phyloP scores from a whole-genome alignment of 2,329 filamentous ascomycete genomes.

The Sordariomycetes sp. region DNA sequence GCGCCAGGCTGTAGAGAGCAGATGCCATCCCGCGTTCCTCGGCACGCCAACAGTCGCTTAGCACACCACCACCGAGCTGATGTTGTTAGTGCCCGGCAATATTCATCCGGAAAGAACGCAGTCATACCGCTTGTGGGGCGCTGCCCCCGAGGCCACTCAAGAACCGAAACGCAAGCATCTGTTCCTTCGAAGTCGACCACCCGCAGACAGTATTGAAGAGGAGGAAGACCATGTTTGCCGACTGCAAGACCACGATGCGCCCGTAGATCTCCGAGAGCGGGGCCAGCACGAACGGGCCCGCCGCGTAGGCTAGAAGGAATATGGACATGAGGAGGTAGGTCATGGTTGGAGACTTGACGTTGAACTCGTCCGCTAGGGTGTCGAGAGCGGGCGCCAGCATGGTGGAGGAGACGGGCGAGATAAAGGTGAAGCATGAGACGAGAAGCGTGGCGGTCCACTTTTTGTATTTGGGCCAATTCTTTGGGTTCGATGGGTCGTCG shows the following conservation, averaged over 20 bases:
- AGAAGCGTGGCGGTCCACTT: constrained; percentile 4
- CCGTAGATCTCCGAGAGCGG: constrained; percentile 54
- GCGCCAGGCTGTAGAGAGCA: constrained; percentile 56
- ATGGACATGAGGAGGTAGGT: constrained; percentile 35
- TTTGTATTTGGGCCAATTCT: constrained; percentile 4
- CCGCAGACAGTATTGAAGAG: constrained; percentile 31
- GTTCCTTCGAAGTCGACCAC: constrained; percentile 57
- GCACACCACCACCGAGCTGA: constrained; percentile 35
- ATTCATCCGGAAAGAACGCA: constrained; percentile 50
- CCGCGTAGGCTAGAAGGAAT: constrained; percentile 35
- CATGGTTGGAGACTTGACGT: constrained; percentile 27
- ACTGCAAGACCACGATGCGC: constrained; percentile 22
- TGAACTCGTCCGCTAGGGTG: constrained; percentile 22
- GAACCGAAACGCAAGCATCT: constrained; percentile 52
- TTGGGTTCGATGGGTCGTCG: constrained; percentile 2
- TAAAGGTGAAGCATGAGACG: constrained; percentile 3
- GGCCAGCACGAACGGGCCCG: constrained; percentile 56
- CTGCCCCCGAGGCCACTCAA: constrained; percentile 51
- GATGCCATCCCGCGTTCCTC: constrained; percentile 54
- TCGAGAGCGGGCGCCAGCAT: constrained; percentile 3
- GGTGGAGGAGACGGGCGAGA: constrained; percentile 1
- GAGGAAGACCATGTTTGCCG: constrained; percentile 40
- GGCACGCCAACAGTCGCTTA: constrained; percentile 54
- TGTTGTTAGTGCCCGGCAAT: constrained; percentile 32
- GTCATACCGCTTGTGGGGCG: constrained; percentile 55